Conservation (phyloP, 2,329 filamentous ascomycete genomes). For the Fonsecaea pedrosoi region DNA sequence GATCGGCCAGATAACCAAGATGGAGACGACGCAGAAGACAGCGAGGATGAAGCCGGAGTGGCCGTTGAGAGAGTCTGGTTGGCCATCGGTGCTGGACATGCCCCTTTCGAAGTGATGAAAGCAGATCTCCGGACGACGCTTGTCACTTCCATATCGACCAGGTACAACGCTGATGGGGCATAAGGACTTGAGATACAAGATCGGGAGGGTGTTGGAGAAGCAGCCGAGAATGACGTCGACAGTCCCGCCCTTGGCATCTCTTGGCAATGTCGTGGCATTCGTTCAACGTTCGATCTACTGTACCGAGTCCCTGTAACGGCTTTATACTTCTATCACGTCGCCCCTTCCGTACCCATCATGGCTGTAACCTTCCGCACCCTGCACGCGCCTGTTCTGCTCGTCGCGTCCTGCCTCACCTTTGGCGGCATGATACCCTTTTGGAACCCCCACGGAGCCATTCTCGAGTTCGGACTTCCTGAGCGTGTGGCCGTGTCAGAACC, state of each 20-base stretch:
- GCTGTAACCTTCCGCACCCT: constrained; percentile 2
- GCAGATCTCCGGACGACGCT: not conserved
- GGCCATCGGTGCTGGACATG: constrained; percentile 26
- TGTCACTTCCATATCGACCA: not conserved
- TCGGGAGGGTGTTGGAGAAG: too few species aligned
- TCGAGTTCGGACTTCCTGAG: constrained; percentile 11
- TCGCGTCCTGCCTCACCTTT: not conserved
- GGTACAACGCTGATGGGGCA: not conserved
- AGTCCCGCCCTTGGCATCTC: not conserved
- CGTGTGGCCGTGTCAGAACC: constrained; percentile 4
- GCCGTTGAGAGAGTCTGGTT: constrained; percentile 38
- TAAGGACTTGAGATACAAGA: too few species aligned
- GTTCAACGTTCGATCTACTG: too few species aligned
- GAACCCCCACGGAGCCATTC: constrained; percentile 11
- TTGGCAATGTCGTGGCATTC: not conserved
- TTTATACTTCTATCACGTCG: too few species aligned
- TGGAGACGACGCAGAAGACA: constrained; percentile 39
- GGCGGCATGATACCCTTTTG: constrained; percentile 4
- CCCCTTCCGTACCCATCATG: not conserved
- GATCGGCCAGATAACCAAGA: constrained; percentile 39
- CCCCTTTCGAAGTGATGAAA: constrained; percentile 1
- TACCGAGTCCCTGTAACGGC: too few species aligned
- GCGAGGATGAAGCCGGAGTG: constrained; percentile 40
- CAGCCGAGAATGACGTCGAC: not conserved
- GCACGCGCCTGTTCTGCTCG: constrained; percentile 1